Evolutionary conservation across 495 filamentous ascomycete species (phyloP).

Genomic region (Neurospora sp.): DNA sequence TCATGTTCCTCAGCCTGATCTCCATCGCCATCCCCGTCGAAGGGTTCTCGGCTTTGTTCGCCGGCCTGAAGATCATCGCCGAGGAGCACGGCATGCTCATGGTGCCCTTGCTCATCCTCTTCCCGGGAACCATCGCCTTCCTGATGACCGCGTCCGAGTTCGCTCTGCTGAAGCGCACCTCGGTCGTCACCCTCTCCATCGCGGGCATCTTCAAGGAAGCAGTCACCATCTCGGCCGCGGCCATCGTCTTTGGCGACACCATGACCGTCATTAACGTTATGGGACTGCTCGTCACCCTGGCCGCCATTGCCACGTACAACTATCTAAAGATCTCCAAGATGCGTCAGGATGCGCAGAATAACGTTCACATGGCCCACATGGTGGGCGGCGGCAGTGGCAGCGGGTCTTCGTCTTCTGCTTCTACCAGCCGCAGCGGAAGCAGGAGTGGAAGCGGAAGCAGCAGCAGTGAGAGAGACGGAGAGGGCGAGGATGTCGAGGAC

Average conservation of each 20-base stretch:
- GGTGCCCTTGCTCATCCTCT: conserved; percentile 60
- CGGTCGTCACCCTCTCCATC: conserved; percentile 91
- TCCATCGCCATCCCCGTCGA: conserved; percentile 79
- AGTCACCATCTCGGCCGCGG: conserved; percentile 85
- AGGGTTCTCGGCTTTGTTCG: conserved; percentile 54
- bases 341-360: conserved; percentile 55
- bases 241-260: conserved; percentile 78
- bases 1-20: conserved; percentile 86
- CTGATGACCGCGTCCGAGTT: conserved; percentile 96
- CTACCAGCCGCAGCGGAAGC: background rate
- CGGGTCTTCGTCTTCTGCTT: conserved; percentile 3
- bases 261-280: conserved; percentile 84
- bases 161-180: conserved; percentile 86
- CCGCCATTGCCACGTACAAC: conserved; percentile 82
- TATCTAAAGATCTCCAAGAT: conserved; percentile 90
- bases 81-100: conserved; percentile 51
- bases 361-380: conserved; percentile 26
- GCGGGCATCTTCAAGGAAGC: conserved; percentile 99
- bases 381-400: background rate
- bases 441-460: conserved; percentile 8
- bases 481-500: conserved; percentile 11
- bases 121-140: conserved; percentile 87
- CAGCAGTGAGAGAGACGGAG: conserved; percentile 14
- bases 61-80: conserved; percentile 52
- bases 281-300: conserved; percentile 80